These are phyloP conservation scores for Pterocarpus macrocarpus DNA, from an alignment of 306 rosid species.

Conservation along the genomic window DNA sequence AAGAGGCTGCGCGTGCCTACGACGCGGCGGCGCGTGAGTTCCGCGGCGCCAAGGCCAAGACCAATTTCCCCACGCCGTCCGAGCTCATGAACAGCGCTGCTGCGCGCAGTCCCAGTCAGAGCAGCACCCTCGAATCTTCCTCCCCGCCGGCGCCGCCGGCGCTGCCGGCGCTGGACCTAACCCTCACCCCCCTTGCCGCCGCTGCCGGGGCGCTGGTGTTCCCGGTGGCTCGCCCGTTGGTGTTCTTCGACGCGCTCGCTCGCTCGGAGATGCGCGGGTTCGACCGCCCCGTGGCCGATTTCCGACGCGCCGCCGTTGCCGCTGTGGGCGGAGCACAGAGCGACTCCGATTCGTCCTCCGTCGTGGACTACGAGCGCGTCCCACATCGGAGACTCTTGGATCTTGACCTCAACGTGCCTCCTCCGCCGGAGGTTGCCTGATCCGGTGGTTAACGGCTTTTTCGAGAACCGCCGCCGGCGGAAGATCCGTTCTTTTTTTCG, in stretches of 20 bases:
- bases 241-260: slow-evolving; percentile 63
- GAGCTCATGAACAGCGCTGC: slow-evolving; percentile 28
- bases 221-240: slow-evolving; percentile 49
- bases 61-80: slow-evolving; percentile 59
- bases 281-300: slow-evolving; percentile 21
- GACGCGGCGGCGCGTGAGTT: slow-evolving; percentile 78
- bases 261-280: slow-evolving; percentile 43
- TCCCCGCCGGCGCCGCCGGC: slow-evolving; percentile 51
- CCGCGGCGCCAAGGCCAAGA: slow-evolving; percentile 75
- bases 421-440: slow-evolving; percentile 64
- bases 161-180: slow-evolving; percentile 51
- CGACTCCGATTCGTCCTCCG: slow-evolving; percentile 65
- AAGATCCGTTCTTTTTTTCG: slow-evolving; percentile 12
- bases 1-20: slow-evolving; percentile 84
- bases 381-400: slow-evolving; percentile 46
- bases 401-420: slow-evolving; percentile 74
- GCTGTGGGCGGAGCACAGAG: slow-evolving; percentile 45
- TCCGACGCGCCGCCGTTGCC: background rate
- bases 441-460: slow-evolving; percentile 4
- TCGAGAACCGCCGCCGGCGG: background rate
- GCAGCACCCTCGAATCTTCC: slow-evolving; percentile 63
- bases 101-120: slow-evolving; percentile 63
- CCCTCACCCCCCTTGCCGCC: slow-evolving; percentile 34
- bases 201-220: slow-evolving; percentile 26
- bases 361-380: slow-evolving; percentile 56